phyloP scores from a whole-genome alignment of 345 rosid genomes.

The Brassica rapa region DNA sequence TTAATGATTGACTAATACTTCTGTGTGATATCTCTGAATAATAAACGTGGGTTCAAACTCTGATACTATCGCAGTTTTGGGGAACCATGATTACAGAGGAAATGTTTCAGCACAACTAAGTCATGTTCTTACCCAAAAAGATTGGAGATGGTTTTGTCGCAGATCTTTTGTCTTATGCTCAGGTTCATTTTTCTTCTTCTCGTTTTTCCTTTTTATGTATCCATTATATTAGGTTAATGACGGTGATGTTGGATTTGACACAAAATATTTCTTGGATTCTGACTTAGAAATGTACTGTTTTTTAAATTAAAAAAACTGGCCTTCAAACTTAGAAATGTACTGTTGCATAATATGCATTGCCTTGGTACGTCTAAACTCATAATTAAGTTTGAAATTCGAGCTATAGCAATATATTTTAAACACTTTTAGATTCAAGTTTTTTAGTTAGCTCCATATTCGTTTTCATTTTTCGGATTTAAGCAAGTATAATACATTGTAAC shows the following conservation, averaged over 20 bases:
- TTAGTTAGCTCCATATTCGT: background rate
- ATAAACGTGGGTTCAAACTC: background rate
- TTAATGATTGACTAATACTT: background rate
- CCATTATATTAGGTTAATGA: background rate
- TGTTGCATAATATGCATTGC: background rate
- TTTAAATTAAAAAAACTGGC: no score
- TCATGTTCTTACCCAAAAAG: conserved; percentile 40
- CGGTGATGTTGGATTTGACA: background rate
- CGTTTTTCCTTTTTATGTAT: background rate
- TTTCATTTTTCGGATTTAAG: background rate
- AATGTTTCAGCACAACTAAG: conserved; percentile 49
- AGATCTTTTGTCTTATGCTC: conserved; percentile 49
- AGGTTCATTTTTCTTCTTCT: conserved; percentile 10
- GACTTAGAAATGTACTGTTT: background rate
- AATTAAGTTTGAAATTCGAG: background rate
- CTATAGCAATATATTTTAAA: background rate
- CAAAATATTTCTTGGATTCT: background rate
- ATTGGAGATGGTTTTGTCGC: conserved; percentile 52
- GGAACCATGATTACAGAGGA: conserved; percentile 59
- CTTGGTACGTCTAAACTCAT: background rate
- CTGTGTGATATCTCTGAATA: background rate
- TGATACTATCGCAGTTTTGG: conserved; percentile 45
- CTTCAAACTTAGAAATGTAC: background rate
- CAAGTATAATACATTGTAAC: background rate
- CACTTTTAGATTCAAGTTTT: no score